Evolutionary conservation across 495 filamentous ascomycete species (phyloP).

Genomic region (Pseudoneurospora amorphoporcata): DNA sequence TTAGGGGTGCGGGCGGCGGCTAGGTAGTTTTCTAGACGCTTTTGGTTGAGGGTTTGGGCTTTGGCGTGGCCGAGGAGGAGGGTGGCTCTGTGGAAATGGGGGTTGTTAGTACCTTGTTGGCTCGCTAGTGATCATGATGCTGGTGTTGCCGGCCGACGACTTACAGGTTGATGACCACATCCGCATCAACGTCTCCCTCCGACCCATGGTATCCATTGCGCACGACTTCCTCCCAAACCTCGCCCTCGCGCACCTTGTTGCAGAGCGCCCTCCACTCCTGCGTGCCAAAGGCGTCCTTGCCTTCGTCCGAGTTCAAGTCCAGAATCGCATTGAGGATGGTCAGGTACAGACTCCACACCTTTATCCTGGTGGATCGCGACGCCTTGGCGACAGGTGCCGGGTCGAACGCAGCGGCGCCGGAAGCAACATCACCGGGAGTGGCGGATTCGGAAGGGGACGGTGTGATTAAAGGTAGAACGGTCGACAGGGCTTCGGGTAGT

Average conservation of each 20-base stretch:
- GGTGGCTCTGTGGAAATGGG: slow-evolving; percentile 49
- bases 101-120: slow-evolving; percentile 5
- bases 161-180: slow-evolving; percentile 88
- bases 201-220: slow-evolving; percentile 71
- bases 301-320: slow-evolving; percentile 82
- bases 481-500: slow-evolving; percentile 75
- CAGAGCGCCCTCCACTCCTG: slow-evolving; percentile 74
- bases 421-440: slow-evolving; percentile 15
- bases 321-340: slow-evolving; percentile 84
- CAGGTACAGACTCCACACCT: slow-evolving; percentile 94
- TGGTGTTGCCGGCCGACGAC: slow-evolving; percentile 26
- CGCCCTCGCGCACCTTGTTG: slow-evolving; percentile 70
- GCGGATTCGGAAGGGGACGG: slow-evolving; percentile 18
- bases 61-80: slow-evolving; percentile 79
- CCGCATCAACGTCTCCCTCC: slow-evolving; percentile 85
- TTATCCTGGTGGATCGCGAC: slow-evolving; percentile 70
- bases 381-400: slow-evolving; percentile 62
- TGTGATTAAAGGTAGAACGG: slow-evolving; percentile 67
- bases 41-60: slow-evolving; percentile 70
- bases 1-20: slow-evolving; percentile 62
- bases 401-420: slow-evolving; percentile 23
- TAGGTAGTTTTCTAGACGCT: slow-evolving; percentile 81
- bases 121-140: background rate
- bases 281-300: slow-evolving; percentile 73
- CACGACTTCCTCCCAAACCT: slow-evolving; percentile 87